Conservation (phyloP, 306 rosid species). For the Coriaria nepalensis region DNA sequence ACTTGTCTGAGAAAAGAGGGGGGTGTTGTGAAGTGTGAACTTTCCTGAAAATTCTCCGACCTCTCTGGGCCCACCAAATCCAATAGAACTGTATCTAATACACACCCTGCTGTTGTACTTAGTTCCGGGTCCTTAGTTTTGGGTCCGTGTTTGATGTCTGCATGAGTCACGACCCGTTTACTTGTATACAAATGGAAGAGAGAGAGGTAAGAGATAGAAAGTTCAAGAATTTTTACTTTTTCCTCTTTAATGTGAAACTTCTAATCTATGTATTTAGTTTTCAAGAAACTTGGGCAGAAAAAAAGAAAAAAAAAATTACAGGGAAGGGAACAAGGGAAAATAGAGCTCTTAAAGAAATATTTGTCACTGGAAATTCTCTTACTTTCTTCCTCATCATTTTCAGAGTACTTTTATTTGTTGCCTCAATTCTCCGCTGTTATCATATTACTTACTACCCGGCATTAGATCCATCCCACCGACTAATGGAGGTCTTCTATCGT, state of each 20-base stretch:
- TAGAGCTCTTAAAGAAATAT: conserved; percentile 4
- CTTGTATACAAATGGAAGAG: too few relatives aligned
- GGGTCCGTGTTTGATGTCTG: too few relatives aligned
- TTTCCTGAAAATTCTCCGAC: too few relatives aligned
- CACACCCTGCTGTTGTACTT: conserved; percentile 11
- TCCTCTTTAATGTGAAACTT: conserved; percentile 29
- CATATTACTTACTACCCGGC: too few relatives aligned
- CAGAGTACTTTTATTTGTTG: background rate
- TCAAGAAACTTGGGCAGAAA: conserved; percentile 16
- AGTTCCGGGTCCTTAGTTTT: conserved; percentile 9
- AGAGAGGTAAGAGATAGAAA: background rate
- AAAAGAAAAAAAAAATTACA: conserved; percentile 18
- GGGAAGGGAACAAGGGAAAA: background rate
- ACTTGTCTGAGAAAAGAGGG: too few relatives aligned
- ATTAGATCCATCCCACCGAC: too few relatives aligned
- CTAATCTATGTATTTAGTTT: conserved; percentile 29
- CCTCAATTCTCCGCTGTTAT: too few relatives aligned
- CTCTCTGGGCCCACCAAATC: too few relatives aligned
- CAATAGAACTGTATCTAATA: too few relatives aligned
- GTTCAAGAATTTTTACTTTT: conserved; percentile 12
- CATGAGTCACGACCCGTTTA: too few relatives aligned
- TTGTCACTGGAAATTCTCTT: background rate
- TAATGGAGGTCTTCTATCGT: too few relatives aligned
- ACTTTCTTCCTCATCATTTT: conserved; percentile 2
- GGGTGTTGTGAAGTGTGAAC: too few relatives aligned